phyloP scores from a whole-genome alignment of 2,329 filamentous ascomycete genomes.

The Fusarium tupiense region DNA sequence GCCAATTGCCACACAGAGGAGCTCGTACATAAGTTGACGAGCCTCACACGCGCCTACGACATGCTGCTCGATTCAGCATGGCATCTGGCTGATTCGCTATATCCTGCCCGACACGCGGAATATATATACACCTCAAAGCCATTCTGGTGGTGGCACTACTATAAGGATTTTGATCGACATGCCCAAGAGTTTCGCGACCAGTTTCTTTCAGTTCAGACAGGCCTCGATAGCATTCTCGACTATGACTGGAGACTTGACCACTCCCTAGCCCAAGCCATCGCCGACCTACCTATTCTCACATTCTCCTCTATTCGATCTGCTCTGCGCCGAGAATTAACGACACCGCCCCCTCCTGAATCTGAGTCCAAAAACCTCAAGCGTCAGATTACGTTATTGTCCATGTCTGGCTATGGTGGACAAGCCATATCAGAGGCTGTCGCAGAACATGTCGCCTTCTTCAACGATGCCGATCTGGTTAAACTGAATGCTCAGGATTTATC shows the following conservation, averaged over 20 bases:
- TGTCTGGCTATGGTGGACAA: constrained; percentile 52
- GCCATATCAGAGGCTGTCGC: constrained; percentile 62
- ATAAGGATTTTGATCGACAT: constrained; percentile 48
- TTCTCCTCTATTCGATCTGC: constrained; percentile 45
- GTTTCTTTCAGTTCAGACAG: constrained; percentile 40
- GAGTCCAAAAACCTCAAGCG: constrained; percentile 49
- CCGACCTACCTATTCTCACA: constrained; percentile 48
- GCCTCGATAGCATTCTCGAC: constrained; percentile 43
- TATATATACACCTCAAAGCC: constrained; percentile 49
- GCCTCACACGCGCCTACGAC: constrained; percentile 42
- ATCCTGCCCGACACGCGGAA: constrained; percentile 47
- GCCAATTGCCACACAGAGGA: constrained; percentile 9
- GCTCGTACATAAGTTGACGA: constrained; percentile 30
- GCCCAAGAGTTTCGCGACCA: constrained; percentile 45
- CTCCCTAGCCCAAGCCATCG: constrained; percentile 48
- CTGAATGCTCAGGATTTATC: constrained; percentile 77
- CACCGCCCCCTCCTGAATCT: constrained; percentile 42
- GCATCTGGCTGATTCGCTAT: constrained; percentile 49
- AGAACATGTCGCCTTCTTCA: constrained; percentile 67
- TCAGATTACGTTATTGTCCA: constrained; percentile 51
- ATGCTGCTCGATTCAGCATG: constrained; percentile 52
- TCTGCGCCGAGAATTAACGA: constrained; percentile 45
- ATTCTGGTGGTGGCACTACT: constrained; percentile 54
- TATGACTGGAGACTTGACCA: constrained; percentile 47
- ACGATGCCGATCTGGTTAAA: constrained; percentile 73